Conservation (phyloP, 1,139 yeast genomes). For the Starmera stellimalicola region DNA sequence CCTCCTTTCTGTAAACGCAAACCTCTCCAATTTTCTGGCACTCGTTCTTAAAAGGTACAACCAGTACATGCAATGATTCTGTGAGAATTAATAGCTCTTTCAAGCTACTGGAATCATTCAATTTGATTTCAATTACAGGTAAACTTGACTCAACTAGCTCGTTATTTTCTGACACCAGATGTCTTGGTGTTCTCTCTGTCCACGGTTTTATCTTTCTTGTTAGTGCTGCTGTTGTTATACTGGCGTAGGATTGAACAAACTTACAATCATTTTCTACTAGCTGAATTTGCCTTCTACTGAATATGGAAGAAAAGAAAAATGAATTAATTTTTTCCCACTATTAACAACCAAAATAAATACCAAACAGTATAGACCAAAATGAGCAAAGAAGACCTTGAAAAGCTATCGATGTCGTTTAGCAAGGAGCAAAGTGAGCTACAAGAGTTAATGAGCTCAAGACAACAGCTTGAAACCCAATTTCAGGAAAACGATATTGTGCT, state of each 20-base stretch:
- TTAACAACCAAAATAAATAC: too few relatives aligned
- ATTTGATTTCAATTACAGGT: neutral
- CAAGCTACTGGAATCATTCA: neutral
- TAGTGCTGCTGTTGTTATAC: too few relatives aligned
- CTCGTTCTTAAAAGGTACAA: neutral
- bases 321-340: too few relatives aligned
- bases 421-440: constrained; percentile 30
- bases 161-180: neutral
- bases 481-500: constrained; percentile 93
- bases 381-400: constrained; percentile 17
- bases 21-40: neutral
- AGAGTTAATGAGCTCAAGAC: constrained; percentile 51
- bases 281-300: neutral
- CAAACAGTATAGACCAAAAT: constrained; percentile 2
- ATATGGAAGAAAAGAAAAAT: neutral
- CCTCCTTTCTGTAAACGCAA: neutral
- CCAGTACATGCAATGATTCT: neutral
- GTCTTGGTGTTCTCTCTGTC: constrained; percentile 1
- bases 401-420: constrained; percentile 19
- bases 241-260: too few relatives aligned
- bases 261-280: too few relatives aligned
- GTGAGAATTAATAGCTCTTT: neutral
- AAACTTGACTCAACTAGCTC: neutral
- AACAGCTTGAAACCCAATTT: constrained; percentile 63
- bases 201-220: constrained; percentile 1